Evolutionary conservation across 2,329 filamentous ascomycete species (phyloP).

Genomic region (Fusarium sp.): DNA sequence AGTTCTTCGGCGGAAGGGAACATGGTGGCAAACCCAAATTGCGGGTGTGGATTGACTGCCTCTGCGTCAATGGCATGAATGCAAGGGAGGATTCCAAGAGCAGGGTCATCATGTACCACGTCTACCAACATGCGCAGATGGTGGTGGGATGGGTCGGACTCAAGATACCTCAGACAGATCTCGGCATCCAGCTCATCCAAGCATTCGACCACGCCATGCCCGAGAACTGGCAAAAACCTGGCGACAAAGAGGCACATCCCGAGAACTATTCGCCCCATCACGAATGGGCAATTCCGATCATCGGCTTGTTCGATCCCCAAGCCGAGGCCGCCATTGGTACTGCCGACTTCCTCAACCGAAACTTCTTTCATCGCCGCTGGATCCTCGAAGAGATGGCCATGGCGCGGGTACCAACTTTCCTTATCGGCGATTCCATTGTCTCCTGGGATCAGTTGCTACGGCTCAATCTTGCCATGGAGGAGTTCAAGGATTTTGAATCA

Average conservation of each 20-base stretch:
- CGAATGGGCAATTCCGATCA: conserved; percentile 51
- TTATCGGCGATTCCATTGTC: conserved; percentile 56
- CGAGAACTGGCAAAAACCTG: conserved; percentile 53
- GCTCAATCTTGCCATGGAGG: conserved; percentile 55
- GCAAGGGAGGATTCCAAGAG: conserved; percentile 50
- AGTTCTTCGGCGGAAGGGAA: conserved; percentile 33
- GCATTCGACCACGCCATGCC: conserved; percentile 54
- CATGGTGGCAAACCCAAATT: conserved; percentile 32
- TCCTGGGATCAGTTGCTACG: conserved; percentile 56
- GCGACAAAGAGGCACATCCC: conserved; percentile 52
- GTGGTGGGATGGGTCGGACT: conserved; percentile 55
- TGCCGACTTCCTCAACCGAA: conserved; percentile 51
- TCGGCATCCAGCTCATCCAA: conserved; percentile 47
- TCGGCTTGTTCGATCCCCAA: conserved; percentile 45
- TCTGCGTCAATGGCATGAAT: conserved; percentile 52
- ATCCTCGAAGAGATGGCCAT: conserved; percentile 57
- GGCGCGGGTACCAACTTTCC: conserved; percentile 51
- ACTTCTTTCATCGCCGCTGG: conserved; percentile 56
- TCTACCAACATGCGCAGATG: conserved; percentile 52
- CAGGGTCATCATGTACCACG: conserved; percentile 49
- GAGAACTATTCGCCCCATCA: conserved; percentile 55
- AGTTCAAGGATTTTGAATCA: conserved; percentile 54
- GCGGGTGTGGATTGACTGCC: conserved; percentile 53
- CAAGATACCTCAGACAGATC: conserved; percentile 50
- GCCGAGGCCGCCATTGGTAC: conserved; percentile 45